Base-by-base conservation (phyloP, 306 rosid species). In the Canavalia gladiata region DNA sequence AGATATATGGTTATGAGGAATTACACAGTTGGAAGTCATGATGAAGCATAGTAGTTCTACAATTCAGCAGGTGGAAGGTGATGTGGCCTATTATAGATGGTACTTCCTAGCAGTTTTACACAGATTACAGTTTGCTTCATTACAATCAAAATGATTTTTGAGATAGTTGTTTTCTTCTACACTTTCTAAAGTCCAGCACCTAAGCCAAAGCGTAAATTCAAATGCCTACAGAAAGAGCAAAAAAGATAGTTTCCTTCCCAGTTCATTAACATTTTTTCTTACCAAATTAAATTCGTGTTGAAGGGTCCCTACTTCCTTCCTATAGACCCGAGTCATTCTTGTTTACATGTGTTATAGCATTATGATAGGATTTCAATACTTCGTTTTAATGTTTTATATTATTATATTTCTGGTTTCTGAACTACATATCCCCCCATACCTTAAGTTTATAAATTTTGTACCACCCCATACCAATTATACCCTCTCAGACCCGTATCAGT, bases 171-270 rank as follows among this genome's bases (percentile, higher is more conserved):
- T 34, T 45, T 46, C 54, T 82, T 57, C 49, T 12, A 75, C 2
- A 56, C 9, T 57, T 75, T 67, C 46, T 60, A 45, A 66, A 65
- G 2, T 37, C 31, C 46, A 49, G 59, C 37, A 37, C 62, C 39
- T 50, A 46, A 35, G 7, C 25, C 54, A 4, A 10, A 7, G 35
- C 65, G 34, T 29, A 29, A 1, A 37, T 30, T 72, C 31, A 81
- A 46, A 71, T 70, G 30, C 50, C 60, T 6, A 49, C 43, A 79
- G 8, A 76, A 60, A 65, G 28, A 6, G 52, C 42, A 74, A 3
- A 57, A 30, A 2, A 29, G 11, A 35, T 9, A 28, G 62, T 45
- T 43, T 58, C 18, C 42, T 13, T 39, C 42, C 25, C 74, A 68
- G 28, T 45, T 45, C 25, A 10, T 1, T 28, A 45, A 45, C 6